These are phyloP conservation scores for Inga laurina DNA, from an alignment of 306 rosid species.

Conservation along the genomic window DNA sequence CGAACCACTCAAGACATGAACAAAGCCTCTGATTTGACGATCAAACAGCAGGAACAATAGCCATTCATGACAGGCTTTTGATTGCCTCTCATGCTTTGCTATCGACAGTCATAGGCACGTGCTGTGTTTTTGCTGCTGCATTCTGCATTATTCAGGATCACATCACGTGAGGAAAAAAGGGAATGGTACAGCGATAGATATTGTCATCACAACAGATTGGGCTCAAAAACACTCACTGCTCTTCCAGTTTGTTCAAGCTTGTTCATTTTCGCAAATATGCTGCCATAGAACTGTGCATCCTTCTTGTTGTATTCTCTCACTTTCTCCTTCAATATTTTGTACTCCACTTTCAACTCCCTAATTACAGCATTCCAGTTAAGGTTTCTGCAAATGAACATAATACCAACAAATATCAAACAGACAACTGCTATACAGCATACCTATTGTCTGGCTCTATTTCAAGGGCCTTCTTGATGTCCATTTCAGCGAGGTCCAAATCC, in stretches of 20 bases:
- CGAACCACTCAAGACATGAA: neutral
- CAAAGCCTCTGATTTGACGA: neutral
- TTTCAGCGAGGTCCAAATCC: conserved; percentile 88
- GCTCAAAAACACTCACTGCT: conserved; percentile 11
- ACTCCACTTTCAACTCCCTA: conserved; percentile 88
- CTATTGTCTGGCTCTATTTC: conserved; percentile 88
- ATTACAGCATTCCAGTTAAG: neutral
- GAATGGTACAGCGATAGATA: neutral
- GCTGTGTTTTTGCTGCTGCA: conserved; percentile 43
- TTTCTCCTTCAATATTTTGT: conserved; percentile 79
- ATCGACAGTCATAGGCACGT: conserved; percentile 59
- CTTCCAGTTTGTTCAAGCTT: conserved; percentile 41
- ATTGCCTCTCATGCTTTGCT: conserved; percentile 49
- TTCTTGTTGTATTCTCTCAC: conserved; percentile 77
- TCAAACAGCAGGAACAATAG: too few species aligned
- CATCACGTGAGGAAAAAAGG: neutral
- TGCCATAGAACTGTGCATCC: conserved; percentile 82
- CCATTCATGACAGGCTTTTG: neutral
- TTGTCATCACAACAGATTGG: neutral
- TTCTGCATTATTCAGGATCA: conserved; percentile 26
- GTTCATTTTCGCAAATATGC: conserved; percentile 80
- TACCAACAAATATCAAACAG: too few species aligned
- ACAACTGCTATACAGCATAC: conserved; percentile 31
- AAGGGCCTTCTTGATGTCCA: conserved; percentile 92
- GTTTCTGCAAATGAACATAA: neutral